phyloP scores from a whole-genome alignment of 495 filamentous ascomycete genomes.

The Talaromyces trachyspermus region DNA sequence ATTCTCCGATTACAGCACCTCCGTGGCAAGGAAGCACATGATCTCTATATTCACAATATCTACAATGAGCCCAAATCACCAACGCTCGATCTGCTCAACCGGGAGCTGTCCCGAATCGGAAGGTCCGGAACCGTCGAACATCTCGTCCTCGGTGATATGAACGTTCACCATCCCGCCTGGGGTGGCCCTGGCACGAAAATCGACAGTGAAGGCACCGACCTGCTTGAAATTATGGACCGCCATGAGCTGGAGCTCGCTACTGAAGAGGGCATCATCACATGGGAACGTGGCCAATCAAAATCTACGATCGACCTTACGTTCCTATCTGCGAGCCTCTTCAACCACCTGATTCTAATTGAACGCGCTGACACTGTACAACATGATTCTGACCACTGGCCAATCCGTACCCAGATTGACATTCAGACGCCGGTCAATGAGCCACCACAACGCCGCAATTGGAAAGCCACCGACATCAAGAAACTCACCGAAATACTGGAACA shows the following conservation, averaged over 20 bases:
- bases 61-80: constrained; percentile 9
- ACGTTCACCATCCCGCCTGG: constrained; percentile 9
- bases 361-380: background rate
- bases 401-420: constrained; percentile 9
- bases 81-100: constrained; percentile 1
- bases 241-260: constrained; percentile 6
- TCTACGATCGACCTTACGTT: constrained; percentile 13
- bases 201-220: constrained; percentile 5
- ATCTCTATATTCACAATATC: constrained; percentile 8
- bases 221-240: constrained; percentile 7
- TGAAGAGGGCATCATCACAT: constrained; percentile 4
- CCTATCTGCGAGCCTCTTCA: background rate
- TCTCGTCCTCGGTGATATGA: constrained; percentile 11
- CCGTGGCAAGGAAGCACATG: background rate
- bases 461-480: constrained; percentile 8
- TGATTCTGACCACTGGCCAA: constrained; percentile 11
- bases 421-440: background rate
- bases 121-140: constrained; percentile 7
- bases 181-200: constrained; percentile 8
- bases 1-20: background rate
- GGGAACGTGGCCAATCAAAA: background rate
- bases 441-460: constrained; percentile 11
- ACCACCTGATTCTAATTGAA: constrained; percentile 1
- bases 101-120: constrained; percentile 2
- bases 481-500: background rate